Percentiles rank a stretch among this genome's conserved stretches.
Conservation (phyloP, 208 protist species). For the Leishmania major region DNA sequence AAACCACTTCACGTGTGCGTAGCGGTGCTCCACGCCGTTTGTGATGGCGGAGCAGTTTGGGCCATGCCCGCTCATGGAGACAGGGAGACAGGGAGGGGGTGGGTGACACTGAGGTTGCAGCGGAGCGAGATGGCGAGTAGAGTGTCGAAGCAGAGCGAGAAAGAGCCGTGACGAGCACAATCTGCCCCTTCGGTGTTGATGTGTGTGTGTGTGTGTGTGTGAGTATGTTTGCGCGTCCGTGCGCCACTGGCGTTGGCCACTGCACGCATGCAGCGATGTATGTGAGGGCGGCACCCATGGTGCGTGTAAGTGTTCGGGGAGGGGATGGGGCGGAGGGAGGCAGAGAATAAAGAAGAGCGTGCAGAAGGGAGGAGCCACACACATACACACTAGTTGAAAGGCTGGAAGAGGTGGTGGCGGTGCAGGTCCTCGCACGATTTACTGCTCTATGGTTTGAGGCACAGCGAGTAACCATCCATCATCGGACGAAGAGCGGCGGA, state of each 20-base stretch:
- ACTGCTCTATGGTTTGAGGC: neutral
- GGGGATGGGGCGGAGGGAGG: neutral
- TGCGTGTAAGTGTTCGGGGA: neutral
- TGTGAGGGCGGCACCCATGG: neutral
- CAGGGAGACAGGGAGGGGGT: neutral
- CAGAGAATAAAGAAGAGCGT: neutral
- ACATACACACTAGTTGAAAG: neutral
- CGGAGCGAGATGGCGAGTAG: neutral
- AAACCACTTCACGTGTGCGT: constrained; percentile 25
- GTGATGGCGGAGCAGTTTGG: neutral
- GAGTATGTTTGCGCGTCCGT: neutral
- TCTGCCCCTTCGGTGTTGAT: neutral
- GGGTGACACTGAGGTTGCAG: neutral
- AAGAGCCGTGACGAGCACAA: neutral
- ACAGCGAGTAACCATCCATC: neutral
- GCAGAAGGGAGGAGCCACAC: neutral
- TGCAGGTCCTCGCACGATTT: neutral
- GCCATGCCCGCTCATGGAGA: neutral
- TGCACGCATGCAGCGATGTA: neutral
- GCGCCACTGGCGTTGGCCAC: neutral
- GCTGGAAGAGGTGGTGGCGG: neutral
- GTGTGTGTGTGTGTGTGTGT: neutral
- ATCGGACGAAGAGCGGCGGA: neutral
- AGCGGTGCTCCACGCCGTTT: constrained; percentile 1
- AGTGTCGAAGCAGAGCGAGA: neutral